Evolutionary conservation across 169 alveolate species (phyloP).

Genomic region (Amoebophrya sp.): DNA sequence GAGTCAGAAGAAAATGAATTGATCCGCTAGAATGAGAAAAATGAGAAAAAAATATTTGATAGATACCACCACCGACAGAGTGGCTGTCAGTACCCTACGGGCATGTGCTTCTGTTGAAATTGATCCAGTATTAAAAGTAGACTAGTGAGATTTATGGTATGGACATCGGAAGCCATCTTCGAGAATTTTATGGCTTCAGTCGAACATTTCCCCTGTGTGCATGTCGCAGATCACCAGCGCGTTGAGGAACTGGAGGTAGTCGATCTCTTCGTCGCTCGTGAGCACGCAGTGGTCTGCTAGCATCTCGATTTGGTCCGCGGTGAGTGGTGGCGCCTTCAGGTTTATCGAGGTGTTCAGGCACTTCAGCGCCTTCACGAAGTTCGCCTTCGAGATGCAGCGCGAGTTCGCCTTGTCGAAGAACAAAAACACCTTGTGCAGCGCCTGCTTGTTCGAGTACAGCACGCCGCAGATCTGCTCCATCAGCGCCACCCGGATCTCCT

Average conservation of each 20-base stretch:
- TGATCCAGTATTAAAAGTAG: too few species aligned
- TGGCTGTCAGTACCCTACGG: too few species aligned
- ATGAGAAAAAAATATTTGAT: too few species aligned
- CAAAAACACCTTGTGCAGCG: not conserved
- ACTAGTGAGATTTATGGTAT: too few species aligned
- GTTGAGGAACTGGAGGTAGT: not conserved
- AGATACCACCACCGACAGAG: too few species aligned
- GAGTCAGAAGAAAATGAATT: too few species aligned
- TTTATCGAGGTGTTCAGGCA: not conserved
- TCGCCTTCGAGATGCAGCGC: not conserved
- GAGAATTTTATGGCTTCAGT: too few species aligned
- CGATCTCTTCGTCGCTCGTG: not conserved
- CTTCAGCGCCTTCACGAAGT: not conserved
- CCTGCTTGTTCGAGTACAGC: not conserved
- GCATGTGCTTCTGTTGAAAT: too few species aligned
- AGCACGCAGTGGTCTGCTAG: not conserved
- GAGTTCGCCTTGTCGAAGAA: not conserved
- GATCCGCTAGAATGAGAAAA: too few species aligned
- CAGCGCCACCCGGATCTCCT: not conserved
- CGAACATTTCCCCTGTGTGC: too few species aligned
- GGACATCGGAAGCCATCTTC: too few species aligned
- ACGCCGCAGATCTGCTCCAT: not conserved
- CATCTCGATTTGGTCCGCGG: not conserved
- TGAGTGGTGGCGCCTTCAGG: not conserved
- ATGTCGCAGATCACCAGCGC: too few species aligned